Evolutionary conservation across 169 alveolate species (phyloP).

Genomic region (Plasmodium gaboni): DNA sequence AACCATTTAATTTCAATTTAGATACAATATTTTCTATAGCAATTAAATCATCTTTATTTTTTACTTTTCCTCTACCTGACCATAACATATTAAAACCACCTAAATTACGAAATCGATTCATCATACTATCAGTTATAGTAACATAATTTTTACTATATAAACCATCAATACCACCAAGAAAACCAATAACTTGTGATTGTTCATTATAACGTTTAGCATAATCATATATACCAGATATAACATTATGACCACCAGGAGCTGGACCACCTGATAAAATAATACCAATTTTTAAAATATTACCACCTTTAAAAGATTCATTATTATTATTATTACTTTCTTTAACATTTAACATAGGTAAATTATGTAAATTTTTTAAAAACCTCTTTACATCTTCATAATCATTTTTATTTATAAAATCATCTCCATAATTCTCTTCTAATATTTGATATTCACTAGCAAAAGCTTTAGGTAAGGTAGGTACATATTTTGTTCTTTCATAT

Average conservation of each 20-base stretch:
- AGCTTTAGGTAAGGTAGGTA: slow-evolving; percentile 80
- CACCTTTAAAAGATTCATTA: slow-evolving; percentile 76
- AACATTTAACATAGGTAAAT: slow-evolving; percentile 73
- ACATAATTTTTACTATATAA: slow-evolving; percentile 93
- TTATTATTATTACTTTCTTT: slow-evolving; percentile 63
- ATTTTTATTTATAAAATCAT: slow-evolving; percentile 76
- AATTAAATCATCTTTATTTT: slow-evolving; percentile 93
- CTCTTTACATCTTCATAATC: slow-evolving; percentile 77
- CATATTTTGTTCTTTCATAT: slow-evolving; percentile 79
- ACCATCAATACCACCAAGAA: slow-evolving; percentile 96
- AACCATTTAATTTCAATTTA: slow-evolving; percentile 95
- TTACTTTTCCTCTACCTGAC: slow-evolving; percentile 98
- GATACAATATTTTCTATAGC: slow-evolving; percentile 88
- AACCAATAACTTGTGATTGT: slow-evolving; percentile 94
- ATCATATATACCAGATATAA: slow-evolving; percentile 97
- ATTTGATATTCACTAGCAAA: slow-evolving; percentile 74
- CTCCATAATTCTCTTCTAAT: slow-evolving; percentile 77
- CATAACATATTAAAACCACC: slow-evolving; percentile 99
- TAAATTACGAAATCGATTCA: slow-evolving; percentile 95
- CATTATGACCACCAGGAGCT: slow-evolving; percentile 99
- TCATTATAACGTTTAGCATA: slow-evolving; percentile 92
- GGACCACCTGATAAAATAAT: slow-evolving; percentile 99
- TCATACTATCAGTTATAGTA: slow-evolving; percentile 92
- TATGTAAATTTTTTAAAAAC: slow-evolving; percentile 70
- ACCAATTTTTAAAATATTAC: slow-evolving; percentile 89